Base-by-base conservation (phyloP, 805 yeast genomes). In the Ogataea saltuana region DNA sequence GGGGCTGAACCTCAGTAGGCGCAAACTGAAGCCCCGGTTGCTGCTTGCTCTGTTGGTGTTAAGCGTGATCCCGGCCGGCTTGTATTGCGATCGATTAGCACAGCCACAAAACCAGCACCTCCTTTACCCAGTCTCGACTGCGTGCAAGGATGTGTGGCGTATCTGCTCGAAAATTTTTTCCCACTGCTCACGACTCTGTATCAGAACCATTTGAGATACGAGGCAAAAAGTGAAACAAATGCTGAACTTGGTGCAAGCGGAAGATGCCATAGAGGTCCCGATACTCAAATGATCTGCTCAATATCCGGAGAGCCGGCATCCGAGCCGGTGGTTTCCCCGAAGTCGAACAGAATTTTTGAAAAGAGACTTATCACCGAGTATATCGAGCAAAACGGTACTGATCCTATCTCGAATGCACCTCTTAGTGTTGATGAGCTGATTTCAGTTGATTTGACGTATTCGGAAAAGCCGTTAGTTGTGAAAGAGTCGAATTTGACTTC, bases 241-340 rank as follows among this genome's bases (percentile, higher is more conserved):
- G n/a, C n/a, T n/a, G n/a, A n/a, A n/a, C n/a, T n/a, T n/a, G n/a
- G n/a, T n/a, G n/a, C n/a, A n/a, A n/a, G n/a, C n/a, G n/a, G n/a
- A 25, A 6, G 12, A 10, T 13, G 12, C 28, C 28, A 25, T 12
- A 25, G 12, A 25, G 6, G 4, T 13, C 10, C 6, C 28, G n/a
- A 11, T 10, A 13, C 12, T 7, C 25, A 22, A 20, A 56, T 56
- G 61, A 50, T 64, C 30, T 64, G 69, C 41, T 49, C 65, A 1
- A 50, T 66, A n/a, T 83, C 96, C 10, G 96, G 96, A 9, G 78
- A 80, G 47, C 77, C 75, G 0, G 77, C 89, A 5, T 61, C 57
- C n/a, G 70, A 70, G 27, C 91, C 97, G 0, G 97, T 87, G 7
- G 67, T 90, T 1, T 88, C 95, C 0, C 80, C 83, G 3, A 77